Evolutionary conservation across 1,139 yeast species (phyloP).

Genomic region (Blastobotrys proliferans): DNA sequence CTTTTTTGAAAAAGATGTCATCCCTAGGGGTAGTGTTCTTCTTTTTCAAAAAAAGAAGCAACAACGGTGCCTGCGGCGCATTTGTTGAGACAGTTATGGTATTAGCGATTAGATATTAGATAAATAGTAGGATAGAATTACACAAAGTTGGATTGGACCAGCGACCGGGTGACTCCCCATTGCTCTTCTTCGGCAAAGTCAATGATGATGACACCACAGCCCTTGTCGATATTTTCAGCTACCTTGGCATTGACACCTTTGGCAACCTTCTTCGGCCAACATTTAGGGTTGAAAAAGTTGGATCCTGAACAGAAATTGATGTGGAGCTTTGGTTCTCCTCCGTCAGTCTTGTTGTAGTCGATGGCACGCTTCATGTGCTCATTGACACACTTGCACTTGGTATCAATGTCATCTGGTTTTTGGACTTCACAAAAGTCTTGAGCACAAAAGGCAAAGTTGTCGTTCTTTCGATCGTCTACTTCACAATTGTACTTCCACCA

Average conservation of each 20-base stretch:
- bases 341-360: constrained; percentile 47
- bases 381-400: constrained; percentile 56
- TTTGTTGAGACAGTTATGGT: too few relatives aligned
- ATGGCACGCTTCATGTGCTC: constrained; percentile 53
- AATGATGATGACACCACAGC: constrained; percentile 56
- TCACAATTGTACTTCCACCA: constrained; percentile 66
- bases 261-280: constrained; percentile 74
- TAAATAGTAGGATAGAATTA: constrained; percentile 1
- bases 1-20: too few relatives aligned
- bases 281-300: constrained; percentile 62
- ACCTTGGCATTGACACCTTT: constrained; percentile 47
- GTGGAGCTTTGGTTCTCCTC: constrained; percentile 47
- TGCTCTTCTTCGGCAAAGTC: constrained; percentile 63
- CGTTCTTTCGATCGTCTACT: constrained; percentile 58
- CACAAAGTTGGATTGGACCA: constrained; percentile 58
- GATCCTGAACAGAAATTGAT: constrained; percentile 74
- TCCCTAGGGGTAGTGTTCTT: too few relatives aligned
- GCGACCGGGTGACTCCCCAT: constrained; percentile 53
- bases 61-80: too few relatives aligned
- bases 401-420: constrained; percentile 48
- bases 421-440: constrained; percentile 74
- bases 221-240: constrained; percentile 48
- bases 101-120: too few relatives aligned
- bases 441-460: too few relatives aligned
- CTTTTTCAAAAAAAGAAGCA: too few relatives aligned